Conservation (phyloP, 1,139 yeast genomes). For the Geotrichum fermentans region DNA sequence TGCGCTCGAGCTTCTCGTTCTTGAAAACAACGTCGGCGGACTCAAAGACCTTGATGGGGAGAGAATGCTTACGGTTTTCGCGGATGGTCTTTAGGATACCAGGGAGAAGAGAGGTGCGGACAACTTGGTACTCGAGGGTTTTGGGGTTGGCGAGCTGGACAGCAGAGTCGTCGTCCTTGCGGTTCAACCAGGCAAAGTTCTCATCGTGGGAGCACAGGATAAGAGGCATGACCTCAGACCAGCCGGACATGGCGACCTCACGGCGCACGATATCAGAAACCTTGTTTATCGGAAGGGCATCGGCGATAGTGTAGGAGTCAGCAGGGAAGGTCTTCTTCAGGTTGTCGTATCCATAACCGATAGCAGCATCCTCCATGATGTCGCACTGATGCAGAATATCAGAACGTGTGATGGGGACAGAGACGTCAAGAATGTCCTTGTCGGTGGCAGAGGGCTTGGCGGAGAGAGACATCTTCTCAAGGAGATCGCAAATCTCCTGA, state of each 20-base stretch:
- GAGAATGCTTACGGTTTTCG: slow-evolving; percentile 91
- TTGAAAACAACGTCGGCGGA: slow-evolving; percentile 92
- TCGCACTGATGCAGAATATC: slow-evolving; percentile 97
- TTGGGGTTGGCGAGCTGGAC: slow-evolving; percentile 94
- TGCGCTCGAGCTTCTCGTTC: slow-evolving; percentile 73
- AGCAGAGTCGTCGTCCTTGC: slow-evolving; percentile 69
- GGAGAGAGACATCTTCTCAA: slow-evolving; percentile 74
- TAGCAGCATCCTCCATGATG: slow-evolving; percentile 97
- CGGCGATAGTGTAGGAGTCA: slow-evolving; percentile 74
- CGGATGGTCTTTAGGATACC: slow-evolving; percentile 93
- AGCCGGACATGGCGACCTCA: slow-evolving; percentile 92
- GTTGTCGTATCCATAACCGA: slow-evolving; percentile 92
- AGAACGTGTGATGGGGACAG: slow-evolving; percentile 88
- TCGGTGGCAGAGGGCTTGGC: slow-evolving; percentile 53
- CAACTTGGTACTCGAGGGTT: slow-evolving; percentile 95
- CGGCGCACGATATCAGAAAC: slow-evolving; percentile 83
- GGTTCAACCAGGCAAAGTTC: slow-evolving; percentile 80
- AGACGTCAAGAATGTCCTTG: slow-evolving; percentile 57
- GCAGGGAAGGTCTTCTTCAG: slow-evolving; percentile 76
- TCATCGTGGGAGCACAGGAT: slow-evolving; percentile 96
- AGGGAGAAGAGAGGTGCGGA: slow-evolving; percentile 88
- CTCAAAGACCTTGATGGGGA: slow-evolving; percentile 94
- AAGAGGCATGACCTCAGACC: slow-evolving; percentile 93
- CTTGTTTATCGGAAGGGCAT: slow-evolving; percentile 86
- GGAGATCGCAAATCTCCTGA: slow-evolving; percentile 61